Percentiles rank a stretch among this genome's conserved stretches.
Conservation (phyloP, 2,329 filamentous ascomycete genomes). For the Aspergillus sp. region DNA sequence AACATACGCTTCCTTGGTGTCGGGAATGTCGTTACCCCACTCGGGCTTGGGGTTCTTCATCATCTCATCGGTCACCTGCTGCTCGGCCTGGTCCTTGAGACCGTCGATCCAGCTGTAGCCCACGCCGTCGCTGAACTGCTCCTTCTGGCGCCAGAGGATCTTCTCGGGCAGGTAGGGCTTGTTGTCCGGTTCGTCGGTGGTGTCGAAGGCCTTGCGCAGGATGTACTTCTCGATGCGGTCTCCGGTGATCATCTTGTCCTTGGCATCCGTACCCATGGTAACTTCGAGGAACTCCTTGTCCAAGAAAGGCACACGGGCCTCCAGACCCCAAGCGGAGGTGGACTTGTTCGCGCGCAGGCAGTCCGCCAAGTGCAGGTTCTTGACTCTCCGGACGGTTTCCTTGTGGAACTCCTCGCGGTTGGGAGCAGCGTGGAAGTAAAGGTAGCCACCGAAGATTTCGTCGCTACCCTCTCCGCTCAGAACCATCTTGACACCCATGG, state of each 20-base stretch:
- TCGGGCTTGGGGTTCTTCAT: conserved; percentile 97
- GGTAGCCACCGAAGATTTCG: conserved; percentile 97
- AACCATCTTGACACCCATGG: conserved; percentile 99
- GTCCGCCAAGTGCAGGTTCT: conserved; percentile 95
- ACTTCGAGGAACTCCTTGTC: conserved; percentile 96
- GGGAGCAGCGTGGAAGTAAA: conserved; percentile 96
- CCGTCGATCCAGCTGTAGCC: conserved; percentile 99
- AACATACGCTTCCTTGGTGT: conserved; percentile 90
- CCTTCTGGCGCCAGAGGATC: conserved; percentile 98
- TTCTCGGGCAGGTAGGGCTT: conserved; percentile 90
- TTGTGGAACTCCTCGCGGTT: conserved; percentile 90
- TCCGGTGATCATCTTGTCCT: conserved; percentile 92
- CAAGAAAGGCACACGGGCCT: conserved; percentile 95
- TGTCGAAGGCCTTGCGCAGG: conserved; percentile 95
- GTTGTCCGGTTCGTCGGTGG: conserved; percentile 74
- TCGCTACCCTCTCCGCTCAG: conserved; percentile 94
- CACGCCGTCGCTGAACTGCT: conserved; percentile 98
- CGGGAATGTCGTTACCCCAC: conserved; percentile 90
- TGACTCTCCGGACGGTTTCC: conserved; percentile 89
- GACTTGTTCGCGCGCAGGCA: conserved; percentile 99
- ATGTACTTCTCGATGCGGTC: conserved; percentile 97
- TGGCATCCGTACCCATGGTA: conserved; percentile 89
- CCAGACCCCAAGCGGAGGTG: conserved; percentile 94
- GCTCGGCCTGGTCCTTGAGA: conserved; percentile 89
- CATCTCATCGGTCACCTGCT: conserved; percentile 91